phyloP scores from a whole-genome alignment of 164 flowering plant species.

The Macadamia tetraphylla region DNA sequence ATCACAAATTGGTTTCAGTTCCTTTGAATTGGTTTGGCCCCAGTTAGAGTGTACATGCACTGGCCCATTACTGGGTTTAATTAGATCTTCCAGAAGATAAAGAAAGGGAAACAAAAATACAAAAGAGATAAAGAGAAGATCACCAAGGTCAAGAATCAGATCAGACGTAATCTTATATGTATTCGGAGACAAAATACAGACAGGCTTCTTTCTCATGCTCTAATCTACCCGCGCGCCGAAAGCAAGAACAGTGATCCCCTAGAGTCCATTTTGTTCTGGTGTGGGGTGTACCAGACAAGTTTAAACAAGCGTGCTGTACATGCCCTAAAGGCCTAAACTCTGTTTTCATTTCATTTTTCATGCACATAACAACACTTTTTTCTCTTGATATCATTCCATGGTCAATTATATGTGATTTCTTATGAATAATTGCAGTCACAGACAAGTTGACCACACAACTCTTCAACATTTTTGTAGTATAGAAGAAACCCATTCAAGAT shows the following conservation, averaged over 20 bases:
- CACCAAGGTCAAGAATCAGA: too few relatives aligned
- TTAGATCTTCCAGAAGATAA: not conserved
- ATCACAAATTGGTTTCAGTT: not conserved
- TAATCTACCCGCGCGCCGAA: not conserved
- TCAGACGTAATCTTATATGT: not conserved
- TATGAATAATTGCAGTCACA: too few relatives aligned
- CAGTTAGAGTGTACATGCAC: not conserved
- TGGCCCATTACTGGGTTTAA: not conserved
- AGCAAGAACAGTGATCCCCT: not conserved
- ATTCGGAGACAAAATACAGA: too few relatives aligned
- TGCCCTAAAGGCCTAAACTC: too few relatives aligned
- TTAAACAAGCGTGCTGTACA: not conserved
- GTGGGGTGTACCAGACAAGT: slow-evolving; percentile 20
- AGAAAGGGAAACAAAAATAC: not conserved
- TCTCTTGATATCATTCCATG: too few relatives aligned
- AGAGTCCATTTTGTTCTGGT: not conserved
- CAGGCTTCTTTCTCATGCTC: too few relatives aligned
- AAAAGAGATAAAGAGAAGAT: not conserved
- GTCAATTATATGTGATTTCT: too few relatives aligned
- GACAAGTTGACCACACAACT: too few relatives aligned
- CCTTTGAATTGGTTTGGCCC: not conserved
- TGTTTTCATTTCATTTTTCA: not conserved
- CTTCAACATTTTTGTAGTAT: too few relatives aligned
- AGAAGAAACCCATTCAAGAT: too few relatives aligned
- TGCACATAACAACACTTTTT: not conserved